phyloP scores from a whole-genome alignment of 768 basidiomycete genomes.

The Boletus patriciae region DNA sequence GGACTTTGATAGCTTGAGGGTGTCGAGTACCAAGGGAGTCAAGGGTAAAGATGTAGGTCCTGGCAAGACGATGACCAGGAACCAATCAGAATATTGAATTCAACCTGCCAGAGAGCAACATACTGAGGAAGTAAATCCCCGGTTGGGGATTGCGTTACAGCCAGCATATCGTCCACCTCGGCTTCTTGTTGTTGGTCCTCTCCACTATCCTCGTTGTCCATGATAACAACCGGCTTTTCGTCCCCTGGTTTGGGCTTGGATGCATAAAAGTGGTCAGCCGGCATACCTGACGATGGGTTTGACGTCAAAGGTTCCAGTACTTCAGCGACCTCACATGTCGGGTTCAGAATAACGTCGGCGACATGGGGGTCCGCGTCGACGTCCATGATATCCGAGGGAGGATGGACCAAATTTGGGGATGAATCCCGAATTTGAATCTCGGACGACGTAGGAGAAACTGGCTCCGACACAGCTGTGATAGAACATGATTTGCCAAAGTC shows the following conservation, averaged over 20 bases:
- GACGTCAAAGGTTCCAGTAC: constrained; percentile 2
- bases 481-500: constrained; percentile 20
- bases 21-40: constrained; percentile 87
- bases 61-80: constrained; percentile 26
- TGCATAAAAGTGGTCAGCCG: constrained; percentile 27
- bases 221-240: neutral
- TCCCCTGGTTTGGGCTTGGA: neutral
- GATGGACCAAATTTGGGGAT: constrained; percentile 19
- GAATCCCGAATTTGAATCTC: constrained; percentile 12
- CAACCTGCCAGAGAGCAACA: neutral
- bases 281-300: constrained; percentile 14
- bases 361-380: constrained; percentile 15
- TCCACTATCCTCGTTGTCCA: constrained; percentile 27
- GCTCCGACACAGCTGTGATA: constrained; percentile 7
- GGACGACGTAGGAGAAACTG: constrained; percentile 6
- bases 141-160: constrained; percentile 16
- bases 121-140: constrained; percentile 24
- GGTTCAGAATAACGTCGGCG: neutral
- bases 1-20: constrained; percentile 55
- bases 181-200: constrained; percentile 34
- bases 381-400: constrained; percentile 29
- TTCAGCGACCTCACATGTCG: neutral
- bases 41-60: constrained; percentile 82
- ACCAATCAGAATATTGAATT: neutral
- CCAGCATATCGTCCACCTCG: constrained; percentile 34